These are phyloP conservation scores for Xylaria sp. DNA, from an alignment of 2,329 filamentous ascomycete species.

Conservation along the genomic window DNA sequence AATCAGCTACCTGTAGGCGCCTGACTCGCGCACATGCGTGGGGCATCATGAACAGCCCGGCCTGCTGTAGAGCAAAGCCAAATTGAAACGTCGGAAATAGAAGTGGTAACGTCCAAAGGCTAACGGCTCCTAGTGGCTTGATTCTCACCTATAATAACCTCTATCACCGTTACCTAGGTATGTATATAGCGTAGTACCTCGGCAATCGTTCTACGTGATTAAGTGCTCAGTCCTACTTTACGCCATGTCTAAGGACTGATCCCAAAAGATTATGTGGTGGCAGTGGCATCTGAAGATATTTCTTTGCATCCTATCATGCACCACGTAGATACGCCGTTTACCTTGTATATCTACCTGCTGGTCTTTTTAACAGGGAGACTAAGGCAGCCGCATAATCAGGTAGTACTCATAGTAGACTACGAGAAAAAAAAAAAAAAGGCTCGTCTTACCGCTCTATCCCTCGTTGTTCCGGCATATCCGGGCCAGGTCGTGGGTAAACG, in stretches of 20 bases:
- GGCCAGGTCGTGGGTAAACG: neutral
- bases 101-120: neutral
- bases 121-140: neutral
- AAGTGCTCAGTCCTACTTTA: neutral
- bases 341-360: neutral
- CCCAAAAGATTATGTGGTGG: neutral
- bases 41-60: neutral
- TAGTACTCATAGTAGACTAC: neutral
- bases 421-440: neutral
- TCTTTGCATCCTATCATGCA: neutral
- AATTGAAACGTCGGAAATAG: neutral
- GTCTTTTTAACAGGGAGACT: neutral
- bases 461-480: slow-evolving; percentile 1
- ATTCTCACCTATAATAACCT: neutral
- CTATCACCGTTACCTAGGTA: neutral
- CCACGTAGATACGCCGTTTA: neutral
- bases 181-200: neutral
- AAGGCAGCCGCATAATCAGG: neutral
- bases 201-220: neutral
- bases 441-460: neutral
- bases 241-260: neutral
- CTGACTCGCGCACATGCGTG: slow-evolving; percentile 3
- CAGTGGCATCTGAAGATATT: neutral
- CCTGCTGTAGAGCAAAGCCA: neutral
- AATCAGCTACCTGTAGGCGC: neutral